Evolutionary conservation across 2,329 filamentous ascomycete genomes (phyloP), one percentile per base, ranked within the genome.

Genomic region (Hymenoscyphus repandus): DNA sequence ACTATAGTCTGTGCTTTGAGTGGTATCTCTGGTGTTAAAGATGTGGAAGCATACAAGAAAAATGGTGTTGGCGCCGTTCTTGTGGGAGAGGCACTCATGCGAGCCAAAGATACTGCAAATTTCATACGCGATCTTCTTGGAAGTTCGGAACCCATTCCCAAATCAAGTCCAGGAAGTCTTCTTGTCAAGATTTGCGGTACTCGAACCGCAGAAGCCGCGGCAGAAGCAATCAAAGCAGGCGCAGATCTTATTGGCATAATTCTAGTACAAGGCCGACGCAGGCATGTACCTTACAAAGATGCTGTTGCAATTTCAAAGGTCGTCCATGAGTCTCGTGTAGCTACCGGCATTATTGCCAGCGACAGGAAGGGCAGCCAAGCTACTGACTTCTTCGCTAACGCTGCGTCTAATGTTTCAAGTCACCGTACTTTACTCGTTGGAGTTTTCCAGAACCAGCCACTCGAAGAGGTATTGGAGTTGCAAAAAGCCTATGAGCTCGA

Each of bases 111-210:
- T 64, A 90, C 90, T 10, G 79, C 83, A 18, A 73, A 77, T 18
- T 99, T 99, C 71, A 95, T 97, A 64, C 78, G 81, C 32, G 79
- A 91, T 62, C 80, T 99, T 20, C 88, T 96, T 59, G 85, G 88
- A 36, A 77, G 80, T 12, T 60, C 62, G 38, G 47, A 51, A 34
- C 48, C 47, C 12, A 65, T 72, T 5, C 62, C 58, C 46, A 73
- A 64, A 47, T 66, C 64, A 30, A 62, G 64, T n/a, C 57, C 69
- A 27, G 69, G 71, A 13, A 68, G 75, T 17, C 74, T 89, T 1
- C 75, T 93, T 30, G 90, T 96, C 58, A 99, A 99, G 72, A 95
- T 99, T 20, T 99, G 93, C 67, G 93, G 93, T 5, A 97, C 91
- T 7, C 80, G 92, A 51, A 90, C 82, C 52, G 77, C 84, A 9